Conservation (phyloP, 306 rosid genomes). For the Prunus mume region DNA sequence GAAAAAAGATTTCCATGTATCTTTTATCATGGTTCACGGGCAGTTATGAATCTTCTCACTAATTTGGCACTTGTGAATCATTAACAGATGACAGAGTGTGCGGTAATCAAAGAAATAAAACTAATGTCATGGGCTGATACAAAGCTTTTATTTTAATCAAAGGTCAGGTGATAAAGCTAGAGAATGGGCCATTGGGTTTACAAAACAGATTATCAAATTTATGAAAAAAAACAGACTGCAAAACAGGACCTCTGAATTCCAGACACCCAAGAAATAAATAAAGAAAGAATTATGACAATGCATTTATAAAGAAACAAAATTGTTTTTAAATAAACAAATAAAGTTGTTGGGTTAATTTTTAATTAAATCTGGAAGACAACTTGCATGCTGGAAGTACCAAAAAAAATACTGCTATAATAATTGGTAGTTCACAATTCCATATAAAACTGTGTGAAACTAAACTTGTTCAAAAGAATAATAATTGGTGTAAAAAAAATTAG, state of each 20-base stretch:
- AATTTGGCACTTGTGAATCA: neutral
- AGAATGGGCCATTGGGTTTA: neutral
- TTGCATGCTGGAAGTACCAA: neutral
- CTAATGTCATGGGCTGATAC: neutral
- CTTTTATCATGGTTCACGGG: constrained; percentile 6
- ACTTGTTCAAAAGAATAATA: too few species aligned
- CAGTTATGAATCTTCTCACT: neutral
- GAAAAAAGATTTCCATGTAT: neutral
- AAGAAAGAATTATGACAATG: neutral
- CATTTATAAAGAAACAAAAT: neutral
- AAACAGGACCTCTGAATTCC: neutral
- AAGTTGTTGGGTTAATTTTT: neutral
- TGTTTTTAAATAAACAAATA: neutral
- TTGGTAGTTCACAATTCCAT: too few species aligned
- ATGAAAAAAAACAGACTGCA: neutral
- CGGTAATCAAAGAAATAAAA: neutral
- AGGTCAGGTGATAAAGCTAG: constrained; percentile 3
- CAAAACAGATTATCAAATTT: neutral
- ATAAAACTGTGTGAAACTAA: too few species aligned
- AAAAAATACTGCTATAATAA: too few species aligned
- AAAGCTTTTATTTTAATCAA: neutral
- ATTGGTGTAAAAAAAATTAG: too few species aligned
- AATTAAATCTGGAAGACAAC: neutral
- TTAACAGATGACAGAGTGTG: neutral
- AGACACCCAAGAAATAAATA: neutral